Evolutionary conservation across 768 basidiomycete genomes (phyloP), one percentile per base, ranked within the genome.

Genomic region (Psilocybe azurescens): DNA sequence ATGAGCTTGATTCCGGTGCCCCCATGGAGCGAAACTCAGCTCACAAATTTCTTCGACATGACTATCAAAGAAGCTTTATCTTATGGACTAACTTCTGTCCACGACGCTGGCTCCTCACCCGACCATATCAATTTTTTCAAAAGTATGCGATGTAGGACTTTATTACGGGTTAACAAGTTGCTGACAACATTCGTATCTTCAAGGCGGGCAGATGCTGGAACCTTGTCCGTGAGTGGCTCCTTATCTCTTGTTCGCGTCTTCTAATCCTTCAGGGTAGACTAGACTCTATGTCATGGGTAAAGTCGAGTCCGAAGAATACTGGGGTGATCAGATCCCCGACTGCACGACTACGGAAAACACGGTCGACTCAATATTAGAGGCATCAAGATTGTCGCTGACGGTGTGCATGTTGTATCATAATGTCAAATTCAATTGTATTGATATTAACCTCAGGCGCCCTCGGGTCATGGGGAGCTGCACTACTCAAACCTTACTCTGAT

Each of bases 391-490:
- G 87, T 88, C 69, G 78, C 86, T 0, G 96, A 98, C 69, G 95
- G 91, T 86, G 62, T 30, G 74, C 58, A 1, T 44, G 53, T 8
- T 13, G 46, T 7, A 3, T 24, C 59, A 5, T 30, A 0, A 5
- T 4, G 5, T 6, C 24, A 29, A 53, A 11, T 32, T 7, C 13
- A 32, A 58, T 36, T 9, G 5, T 3, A 18, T 56, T 57, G 32
- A n/a, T 16, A 28, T 39, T 5, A 3, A 30, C 62, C 63, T 39
- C 16, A 90, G 90, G 95, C 46, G 96, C 96, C 0, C 83, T 99
- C 3, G 94, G 97, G 0, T 93, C 91, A 1, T 93, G 92, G 82
- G 96, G 97, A 6, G 95, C 97, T 0, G 95, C 97, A 0, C 81
- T 99, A 59, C 76, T 93, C 16, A 83, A 89, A 53, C 93, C 94